phyloP scores from a whole-genome alignment of 176 grass and related monocot species.

The Triticum aestivum region DNA sequence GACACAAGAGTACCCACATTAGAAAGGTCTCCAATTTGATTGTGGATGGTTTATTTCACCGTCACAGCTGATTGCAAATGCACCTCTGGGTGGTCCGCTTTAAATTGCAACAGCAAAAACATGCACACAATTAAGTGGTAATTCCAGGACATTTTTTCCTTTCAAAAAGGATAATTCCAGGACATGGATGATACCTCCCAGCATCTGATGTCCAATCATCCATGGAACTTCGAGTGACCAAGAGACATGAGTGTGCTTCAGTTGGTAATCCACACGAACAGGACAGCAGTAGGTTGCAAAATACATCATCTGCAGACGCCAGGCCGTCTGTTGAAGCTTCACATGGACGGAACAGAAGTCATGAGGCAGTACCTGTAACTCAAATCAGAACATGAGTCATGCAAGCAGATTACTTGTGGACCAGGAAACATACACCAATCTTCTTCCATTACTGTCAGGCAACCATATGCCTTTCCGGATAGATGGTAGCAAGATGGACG shows the following conservation, averaged over 20 bases:
- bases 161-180: not conserved
- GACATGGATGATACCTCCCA: not conserved
- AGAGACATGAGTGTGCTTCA: not conserved
- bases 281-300: not conserved
- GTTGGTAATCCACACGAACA: not conserved
- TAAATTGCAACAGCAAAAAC: conserved; percentile 7
- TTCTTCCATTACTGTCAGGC: not conserved
- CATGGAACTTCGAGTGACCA: not conserved
- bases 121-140: not conserved
- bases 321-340: not conserved
- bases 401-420: not conserved
- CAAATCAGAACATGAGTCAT: not conserved
- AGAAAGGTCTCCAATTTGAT: not conserved
- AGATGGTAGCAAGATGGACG: not conserved
- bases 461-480: not conserved
- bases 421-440: not conserved
- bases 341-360: not conserved
- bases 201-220: not conserved
- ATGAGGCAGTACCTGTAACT: not conserved
- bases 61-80: not conserved
- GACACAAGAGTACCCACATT: not conserved
- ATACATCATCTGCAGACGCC: not conserved
- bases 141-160: not conserved
- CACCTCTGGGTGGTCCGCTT: not conserved
- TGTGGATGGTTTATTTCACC: not conserved